Conservation (phyloP, 2,329 filamentous ascomycete genomes). For the Juglanconis oblonga region DNA sequence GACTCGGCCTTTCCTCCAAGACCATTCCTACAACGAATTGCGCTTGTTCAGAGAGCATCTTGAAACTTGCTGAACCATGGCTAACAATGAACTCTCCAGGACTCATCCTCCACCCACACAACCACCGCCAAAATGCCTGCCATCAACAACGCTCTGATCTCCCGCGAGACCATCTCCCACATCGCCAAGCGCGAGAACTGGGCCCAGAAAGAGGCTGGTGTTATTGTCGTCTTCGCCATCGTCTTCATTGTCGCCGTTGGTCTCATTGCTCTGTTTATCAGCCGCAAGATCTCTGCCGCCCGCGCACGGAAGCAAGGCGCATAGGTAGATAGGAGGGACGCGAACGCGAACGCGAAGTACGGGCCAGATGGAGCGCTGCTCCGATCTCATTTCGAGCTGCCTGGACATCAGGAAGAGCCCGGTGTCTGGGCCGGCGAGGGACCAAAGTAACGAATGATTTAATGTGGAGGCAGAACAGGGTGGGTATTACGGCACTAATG, state of each 20-base stretch:
- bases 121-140: slow-evolving; percentile 31
- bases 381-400: neutral
- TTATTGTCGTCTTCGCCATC: slow-evolving; percentile 61
- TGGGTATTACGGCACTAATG: slow-evolving; percentile 17
- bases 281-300: slow-evolving; percentile 30
- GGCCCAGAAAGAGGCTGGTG: slow-evolving; percentile 54
- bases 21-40: neutral
- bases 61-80: neutral
- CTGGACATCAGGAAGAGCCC: neutral
- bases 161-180: slow-evolving; percentile 33
- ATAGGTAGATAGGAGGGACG: neutral
- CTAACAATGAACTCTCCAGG: slow-evolving; percentile 4
- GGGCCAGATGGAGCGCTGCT: neutral
- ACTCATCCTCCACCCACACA: slow-evolving; percentile 2
- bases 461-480: slow-evolving; percentile 7
- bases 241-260: slow-evolving; percentile 53
- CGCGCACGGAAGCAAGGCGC: slow-evolving; percentile 17
- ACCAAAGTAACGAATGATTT: slow-evolving; percentile 11
- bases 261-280: slow-evolving; percentile 45
- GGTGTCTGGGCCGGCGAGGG: neutral
- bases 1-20: neutral
- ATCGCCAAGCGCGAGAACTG: slow-evolving; percentile 58
- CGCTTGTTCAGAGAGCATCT: neutral
- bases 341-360: neutral
- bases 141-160: slow-evolving; percentile 30